phyloP scores from a whole-genome alignment of 2,329 filamentous ascomycete genomes.

The Phaeosphaeria sp. region DNA sequence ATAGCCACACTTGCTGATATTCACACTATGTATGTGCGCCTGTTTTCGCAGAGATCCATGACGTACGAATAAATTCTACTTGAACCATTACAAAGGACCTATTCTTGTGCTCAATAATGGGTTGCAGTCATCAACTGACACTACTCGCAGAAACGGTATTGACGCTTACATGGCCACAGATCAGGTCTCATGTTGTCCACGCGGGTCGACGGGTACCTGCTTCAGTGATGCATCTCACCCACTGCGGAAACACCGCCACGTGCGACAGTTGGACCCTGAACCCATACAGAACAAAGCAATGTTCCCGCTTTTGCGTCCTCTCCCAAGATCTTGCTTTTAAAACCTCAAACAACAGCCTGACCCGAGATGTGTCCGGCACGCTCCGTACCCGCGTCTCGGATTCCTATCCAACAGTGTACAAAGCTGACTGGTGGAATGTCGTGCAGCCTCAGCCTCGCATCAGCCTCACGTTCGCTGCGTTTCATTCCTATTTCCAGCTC shows the following conservation, averaged over 20 bases:
- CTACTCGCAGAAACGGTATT: neutral
- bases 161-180: neutral
- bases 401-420: neutral
- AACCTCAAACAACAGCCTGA: neutral
- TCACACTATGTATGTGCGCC: neutral
- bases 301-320: neutral
- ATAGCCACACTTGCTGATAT: neutral
- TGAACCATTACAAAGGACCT: neutral
- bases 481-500: neutral
- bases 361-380: neutral
- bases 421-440: neutral
- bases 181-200: conserved; percentile 1
- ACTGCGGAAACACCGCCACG: neutral
- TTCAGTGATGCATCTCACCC: neutral
- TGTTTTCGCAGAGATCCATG: neutral
- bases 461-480: conserved; percentile 1
- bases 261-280: conserved; percentile 3
- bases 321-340: neutral
- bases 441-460: neutral
- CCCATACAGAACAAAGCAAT: neutral
- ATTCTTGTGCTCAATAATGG: neutral
- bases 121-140: neutral
- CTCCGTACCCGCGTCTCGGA: conserved; percentile 2
- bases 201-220: conserved; percentile 1
- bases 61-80: neutral